Evolutionary conservation across 1,284 basidiomycete species (phyloP).

Genomic region (Ustilago trichophora): DNA sequence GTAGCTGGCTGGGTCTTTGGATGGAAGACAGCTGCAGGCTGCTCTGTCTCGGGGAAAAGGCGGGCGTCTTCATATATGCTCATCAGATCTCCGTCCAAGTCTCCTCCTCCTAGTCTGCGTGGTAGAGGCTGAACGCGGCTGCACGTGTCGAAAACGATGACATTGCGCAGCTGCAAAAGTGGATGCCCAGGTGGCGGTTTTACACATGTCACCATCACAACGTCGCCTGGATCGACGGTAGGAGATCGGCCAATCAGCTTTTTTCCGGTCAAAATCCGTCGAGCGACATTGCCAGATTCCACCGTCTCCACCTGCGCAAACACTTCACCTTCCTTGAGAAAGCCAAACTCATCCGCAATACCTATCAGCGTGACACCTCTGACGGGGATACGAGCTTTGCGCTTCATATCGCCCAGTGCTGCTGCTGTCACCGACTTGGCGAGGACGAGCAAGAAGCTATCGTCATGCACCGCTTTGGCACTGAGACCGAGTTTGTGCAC

Average conservation of each 20-base stretch:
- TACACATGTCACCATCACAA: constrained; percentile 32
- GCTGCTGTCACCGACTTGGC: constrained; percentile 20
- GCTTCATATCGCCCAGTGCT: constrained; percentile 41
- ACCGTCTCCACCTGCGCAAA: constrained; percentile 33
- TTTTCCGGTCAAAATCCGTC: constrained; percentile 23
- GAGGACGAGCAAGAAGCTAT: constrained; percentile 29
- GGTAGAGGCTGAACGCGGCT: constrained; percentile 23
- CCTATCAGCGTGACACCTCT: constrained; percentile 32
- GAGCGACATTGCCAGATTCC: constrained; percentile 3
- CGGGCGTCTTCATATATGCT: constrained; percentile 69
- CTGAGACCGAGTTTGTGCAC: constrained; percentile 18
- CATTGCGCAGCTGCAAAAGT: constrained; percentile 40
- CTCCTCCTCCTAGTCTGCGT: constrained; percentile 35
- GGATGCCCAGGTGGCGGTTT: constrained; percentile 37
- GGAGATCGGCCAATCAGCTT: constrained; percentile 47
- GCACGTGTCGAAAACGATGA: constrained; percentile 42
- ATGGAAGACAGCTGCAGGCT: constrained; percentile 5
- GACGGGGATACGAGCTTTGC: constrained; percentile 37
- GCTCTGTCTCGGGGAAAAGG: constrained; percentile 71
- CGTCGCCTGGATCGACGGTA: constrained; percentile 41
- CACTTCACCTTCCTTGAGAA: constrained; percentile 37
- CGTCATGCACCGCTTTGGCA: constrained; percentile 3
- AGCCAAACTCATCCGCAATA: constrained; percentile 42
- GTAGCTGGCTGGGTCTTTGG: constrained; percentile 71
- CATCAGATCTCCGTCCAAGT: constrained; percentile 57